Evolutionary conservation across 805 yeast species (phyloP).

Genomic region (Tetrapisispora fleetii): DNA sequence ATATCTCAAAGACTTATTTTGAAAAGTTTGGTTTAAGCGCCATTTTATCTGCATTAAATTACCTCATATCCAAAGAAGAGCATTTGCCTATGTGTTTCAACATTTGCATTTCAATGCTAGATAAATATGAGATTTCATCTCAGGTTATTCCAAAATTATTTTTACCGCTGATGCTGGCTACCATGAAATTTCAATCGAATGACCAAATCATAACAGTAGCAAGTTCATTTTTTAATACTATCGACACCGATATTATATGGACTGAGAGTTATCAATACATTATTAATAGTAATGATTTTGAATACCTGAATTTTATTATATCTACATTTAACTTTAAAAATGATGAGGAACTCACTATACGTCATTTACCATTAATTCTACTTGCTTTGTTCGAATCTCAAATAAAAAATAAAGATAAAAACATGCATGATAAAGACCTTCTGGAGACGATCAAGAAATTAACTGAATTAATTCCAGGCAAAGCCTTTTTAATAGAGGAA

Average conservation of each 20-base stretch:
- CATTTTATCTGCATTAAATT: constrained; percentile 44
- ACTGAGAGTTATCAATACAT: constrained; percentile 36
- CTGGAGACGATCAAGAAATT: not conserved
- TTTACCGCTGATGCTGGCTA: constrained; percentile 48
- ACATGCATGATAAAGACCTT: constrained; percentile 5
- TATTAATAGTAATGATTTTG: constrained; percentile 30
- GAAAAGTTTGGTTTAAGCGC: constrained; percentile 40
- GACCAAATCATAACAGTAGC: constrained; percentile 46
- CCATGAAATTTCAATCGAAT: constrained; percentile 28
- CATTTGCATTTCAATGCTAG: constrained; percentile 68
- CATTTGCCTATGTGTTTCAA: constrained; percentile 42
- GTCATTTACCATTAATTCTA: constrained; percentile 66
- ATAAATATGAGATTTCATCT: constrained; percentile 90
- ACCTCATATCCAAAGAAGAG: constrained; percentile 32
- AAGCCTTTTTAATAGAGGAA: not conserved
- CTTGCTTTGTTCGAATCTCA: constrained; percentile 35
- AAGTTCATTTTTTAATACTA: constrained; percentile 68
- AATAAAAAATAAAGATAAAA: not conserved
- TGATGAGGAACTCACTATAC: constrained; percentile 76
- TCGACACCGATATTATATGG: constrained; percentile 78
- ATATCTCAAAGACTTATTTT: constrained; percentile 38
- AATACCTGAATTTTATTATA: constrained; percentile 49
- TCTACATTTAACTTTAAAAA: constrained; percentile 52
- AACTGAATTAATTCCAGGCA: not conserved
- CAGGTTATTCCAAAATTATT: constrained; percentile 60